These are phyloP conservation scores for Trametes pubescens DNA, from an alignment of 1,284 basidiomycete genomes.

Conservation along the genomic window DNA sequence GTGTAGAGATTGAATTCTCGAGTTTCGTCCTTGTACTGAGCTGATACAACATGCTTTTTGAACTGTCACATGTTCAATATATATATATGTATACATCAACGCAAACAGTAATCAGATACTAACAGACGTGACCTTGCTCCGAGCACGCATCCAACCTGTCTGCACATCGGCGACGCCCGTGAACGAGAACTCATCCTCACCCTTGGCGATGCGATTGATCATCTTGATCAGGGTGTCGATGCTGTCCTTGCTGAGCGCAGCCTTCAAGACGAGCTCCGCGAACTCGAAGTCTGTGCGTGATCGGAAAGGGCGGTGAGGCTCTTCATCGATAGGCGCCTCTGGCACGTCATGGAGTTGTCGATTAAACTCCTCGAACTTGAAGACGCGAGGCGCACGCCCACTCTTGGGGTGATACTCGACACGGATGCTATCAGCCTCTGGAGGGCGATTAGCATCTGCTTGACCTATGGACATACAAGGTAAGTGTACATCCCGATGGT, in stretches of 20 bases:
- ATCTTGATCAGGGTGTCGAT: conserved; percentile 35
- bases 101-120: background rate
- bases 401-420: conserved; percentile 1
- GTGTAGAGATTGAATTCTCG: conserved; percentile 24
- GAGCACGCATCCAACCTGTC: conserved; percentile 15
- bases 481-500: too few relatives aligned
- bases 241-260: conserved; percentile 32
- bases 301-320: conserved; percentile 29
- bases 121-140: conserved; percentile 16
- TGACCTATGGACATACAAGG: too few relatives aligned
- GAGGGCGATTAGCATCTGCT: background rate
- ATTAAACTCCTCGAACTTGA: background rate
- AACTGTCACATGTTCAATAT: conserved; percentile 29
- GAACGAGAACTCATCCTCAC: conserved; percentile 20
- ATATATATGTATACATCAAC: background rate
- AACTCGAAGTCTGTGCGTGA: conserved; percentile 40
- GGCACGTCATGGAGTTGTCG: background rate
- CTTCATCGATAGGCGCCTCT: background rate
- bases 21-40: conserved; percentile 45
- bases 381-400: background rate
- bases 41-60: conserved; percentile 16
- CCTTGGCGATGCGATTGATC: conserved; percentile 1
- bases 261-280: conserved; percentile 37
- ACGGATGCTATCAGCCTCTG: background rate
- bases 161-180: conserved; percentile 20